Conservation (phyloP, 371 early-diverging fungal species). For the Syncephalastrum sp. region DNA sequence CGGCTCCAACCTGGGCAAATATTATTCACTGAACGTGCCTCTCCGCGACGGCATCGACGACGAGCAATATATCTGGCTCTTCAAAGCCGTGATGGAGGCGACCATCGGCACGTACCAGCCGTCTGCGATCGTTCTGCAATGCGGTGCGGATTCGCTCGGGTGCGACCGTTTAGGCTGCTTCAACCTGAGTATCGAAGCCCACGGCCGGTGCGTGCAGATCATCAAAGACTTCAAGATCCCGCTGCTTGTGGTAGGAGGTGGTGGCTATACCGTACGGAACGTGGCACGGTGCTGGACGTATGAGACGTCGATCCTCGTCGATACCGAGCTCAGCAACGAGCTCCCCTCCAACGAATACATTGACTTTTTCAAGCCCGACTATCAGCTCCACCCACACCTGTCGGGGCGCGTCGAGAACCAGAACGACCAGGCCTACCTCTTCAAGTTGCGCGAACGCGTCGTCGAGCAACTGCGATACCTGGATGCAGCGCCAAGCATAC, state of each 20-base stretch:
- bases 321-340: conserved; percentile 71
- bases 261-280: conserved; percentile 94
- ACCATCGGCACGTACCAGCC: conserved; percentile 83
- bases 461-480: conserved; percentile 90
- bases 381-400: conserved; percentile 78
- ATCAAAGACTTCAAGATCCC: conserved; percentile 84
- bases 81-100: conserved; percentile 79
- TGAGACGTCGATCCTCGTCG: conserved; percentile 86
- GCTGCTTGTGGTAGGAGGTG: conserved; percentile 88
- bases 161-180: conserved; percentile 92
- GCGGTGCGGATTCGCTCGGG: conserved; percentile 96
- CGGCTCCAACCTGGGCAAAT: conserved; percentile 73
- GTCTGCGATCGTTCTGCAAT: conserved; percentile 87
- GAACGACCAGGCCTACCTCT: conserved; percentile 85
- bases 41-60: conserved; percentile 92
- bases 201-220: conserved; percentile 87
- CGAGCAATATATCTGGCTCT: conserved; percentile 76
- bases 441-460: conserved; percentile 76
- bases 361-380: conserved; percentile 85
- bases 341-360: conserved; percentile 76
- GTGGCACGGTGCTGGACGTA: conserved; percentile 95
- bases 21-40: conserved; percentile 91
- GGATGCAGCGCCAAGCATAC: conserved; percentile 94
- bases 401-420: conserved; percentile 83
- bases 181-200: conserved; percentile 86